Conservation (phyloP, 768 basidiomycete genomes). For the Termitomyces bulborhizus region DNA sequence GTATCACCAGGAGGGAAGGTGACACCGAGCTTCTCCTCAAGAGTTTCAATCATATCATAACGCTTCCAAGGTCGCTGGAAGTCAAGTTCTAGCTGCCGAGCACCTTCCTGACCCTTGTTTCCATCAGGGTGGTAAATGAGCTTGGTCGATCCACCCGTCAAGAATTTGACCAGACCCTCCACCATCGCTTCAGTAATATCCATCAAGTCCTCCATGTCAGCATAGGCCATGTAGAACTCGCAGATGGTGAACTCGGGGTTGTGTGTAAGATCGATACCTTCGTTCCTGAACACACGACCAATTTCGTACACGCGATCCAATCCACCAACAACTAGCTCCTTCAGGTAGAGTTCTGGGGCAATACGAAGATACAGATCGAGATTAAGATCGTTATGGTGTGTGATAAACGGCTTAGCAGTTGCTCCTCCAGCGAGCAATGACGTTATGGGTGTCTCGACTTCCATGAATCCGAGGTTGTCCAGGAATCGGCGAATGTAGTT, state of each 20-base stretch:
- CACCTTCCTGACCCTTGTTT: slow-evolving; percentile 66
- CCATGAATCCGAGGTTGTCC: slow-evolving; percentile 89
- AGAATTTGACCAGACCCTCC: slow-evolving; percentile 83
- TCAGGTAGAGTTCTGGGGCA: slow-evolving; percentile 97
- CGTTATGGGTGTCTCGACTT: slow-evolving; percentile 99
- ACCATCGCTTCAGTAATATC: slow-evolving; percentile 90
- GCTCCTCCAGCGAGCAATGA: slow-evolving; percentile 95
- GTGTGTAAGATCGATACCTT: slow-evolving; percentile 97
- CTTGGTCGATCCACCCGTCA: slow-evolving; percentile 77
- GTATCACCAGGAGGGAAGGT: slow-evolving; percentile 93
- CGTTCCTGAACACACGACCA: slow-evolving; percentile 96
- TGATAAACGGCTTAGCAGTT: slow-evolving; percentile 97
- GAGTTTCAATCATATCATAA: slow-evolving; percentile 95
- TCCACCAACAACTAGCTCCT: slow-evolving; percentile 95
- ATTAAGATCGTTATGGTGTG: slow-evolving; percentile 97
- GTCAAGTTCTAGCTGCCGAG: slow-evolving; percentile 66
- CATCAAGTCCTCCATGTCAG: slow-evolving; percentile 99
- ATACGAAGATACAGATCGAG: slow-evolving; percentile 96
- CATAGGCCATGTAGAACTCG: slow-evolving; percentile 99
- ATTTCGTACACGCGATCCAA: slow-evolving; percentile 98
- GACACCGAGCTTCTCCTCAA: slow-evolving; percentile 89
- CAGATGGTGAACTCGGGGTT: slow-evolving; percentile 99
- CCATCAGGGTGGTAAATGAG: slow-evolving; percentile 91
- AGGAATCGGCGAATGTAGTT: slow-evolving; percentile 91
- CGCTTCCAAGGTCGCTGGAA: slow-evolving; percentile 96